phyloP scores from a whole-genome alignment of 768 basidiomycete species.

The Fistulinella prunicolor region DNA sequence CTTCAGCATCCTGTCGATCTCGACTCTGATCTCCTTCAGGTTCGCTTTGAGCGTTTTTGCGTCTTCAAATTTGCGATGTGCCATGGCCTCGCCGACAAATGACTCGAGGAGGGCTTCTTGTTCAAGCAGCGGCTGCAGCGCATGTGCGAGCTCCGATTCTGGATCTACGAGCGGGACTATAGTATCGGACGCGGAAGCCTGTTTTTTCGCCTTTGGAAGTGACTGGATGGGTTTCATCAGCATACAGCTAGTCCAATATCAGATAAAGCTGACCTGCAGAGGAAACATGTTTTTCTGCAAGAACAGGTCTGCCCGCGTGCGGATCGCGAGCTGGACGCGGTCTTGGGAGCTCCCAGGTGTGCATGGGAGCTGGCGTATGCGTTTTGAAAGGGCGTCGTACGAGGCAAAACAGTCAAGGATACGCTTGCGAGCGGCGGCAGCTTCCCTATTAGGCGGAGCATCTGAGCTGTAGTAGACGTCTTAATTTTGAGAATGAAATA shows the following conservation, averaged over 20 bases:
- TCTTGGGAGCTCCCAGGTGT: slow-evolving; percentile 72
- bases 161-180: slow-evolving; percentile 45
- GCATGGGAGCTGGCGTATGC: slow-evolving; percentile 71
- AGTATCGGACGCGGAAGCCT: slow-evolving; percentile 9
- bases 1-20: slow-evolving; percentile 70
- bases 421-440: slow-evolving; percentile 68
- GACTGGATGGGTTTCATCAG: slow-evolving; percentile 31
- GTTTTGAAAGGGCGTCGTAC: slow-evolving; percentile 86
- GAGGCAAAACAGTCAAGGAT: slow-evolving; percentile 83
- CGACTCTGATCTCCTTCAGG: slow-evolving; percentile 76
- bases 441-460: slow-evolving; percentile 63
- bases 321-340: slow-evolving; percentile 78
- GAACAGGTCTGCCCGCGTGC: slow-evolving; percentile 72
- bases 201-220: slow-evolving; percentile 47
- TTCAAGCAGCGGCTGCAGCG: slow-evolving; percentile 85
- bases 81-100: slow-evolving; percentile 88
- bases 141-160: slow-evolving; percentile 66
- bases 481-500: slow-evolving; percentile 11
- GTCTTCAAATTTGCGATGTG: slow-evolving; percentile 93
- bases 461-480: slow-evolving; percentile 28
- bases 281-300: slow-evolving; percentile 88
- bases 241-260: background rate
- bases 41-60: slow-evolving; percentile 79
- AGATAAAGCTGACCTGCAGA: slow-evolving; percentile 21
- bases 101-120: slow-evolving; percentile 90